These are phyloP conservation scores for Tetrapisispora phaffii DNA, from an alignment of 805 yeast species.

Conservation along the genomic window DNA sequence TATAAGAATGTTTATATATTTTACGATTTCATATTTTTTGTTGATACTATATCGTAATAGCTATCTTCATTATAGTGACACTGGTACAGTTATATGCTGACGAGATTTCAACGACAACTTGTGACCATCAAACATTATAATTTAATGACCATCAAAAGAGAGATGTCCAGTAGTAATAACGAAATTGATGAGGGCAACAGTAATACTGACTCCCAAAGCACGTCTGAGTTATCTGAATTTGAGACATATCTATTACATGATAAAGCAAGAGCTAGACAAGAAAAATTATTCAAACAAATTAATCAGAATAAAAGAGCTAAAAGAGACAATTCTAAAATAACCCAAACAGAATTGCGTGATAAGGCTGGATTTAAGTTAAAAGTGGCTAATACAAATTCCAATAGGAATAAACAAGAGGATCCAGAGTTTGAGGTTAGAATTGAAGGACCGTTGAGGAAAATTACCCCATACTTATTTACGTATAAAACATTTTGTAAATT, in stretches of 20 bases:
- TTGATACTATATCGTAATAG: too few species aligned
- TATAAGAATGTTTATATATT: too few species aligned
- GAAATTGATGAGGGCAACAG: not conserved
- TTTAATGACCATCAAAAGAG: not conserved
- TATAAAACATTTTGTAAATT: constrained; percentile 84
- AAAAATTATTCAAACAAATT: constrained; percentile 5
- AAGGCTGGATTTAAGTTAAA: constrained; percentile 26
- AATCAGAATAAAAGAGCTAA: constrained; percentile 6
- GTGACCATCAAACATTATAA: not conserved
- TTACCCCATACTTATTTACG: constrained; percentile 79
- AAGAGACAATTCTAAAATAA: constrained; percentile 4
- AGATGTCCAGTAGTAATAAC: not conserved
- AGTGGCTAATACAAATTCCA: constrained; percentile 18
- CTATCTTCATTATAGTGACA: too few species aligned
- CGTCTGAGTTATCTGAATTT: constrained; percentile 5
- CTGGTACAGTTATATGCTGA: not conserved
- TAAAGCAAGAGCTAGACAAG: constrained; percentile 7
- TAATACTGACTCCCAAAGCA: constrained; percentile 7
- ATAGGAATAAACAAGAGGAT: constrained; percentile 44
- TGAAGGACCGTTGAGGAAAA: constrained; percentile 56
- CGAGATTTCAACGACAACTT: not conserved
- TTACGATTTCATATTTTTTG: too few species aligned
- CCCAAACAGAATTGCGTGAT: constrained; percentile 15
- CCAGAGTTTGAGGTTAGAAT: constrained; percentile 48
- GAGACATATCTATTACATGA: constrained; percentile 10